These are phyloP conservation scores for Ampelocalamus luodianensis DNA, from an alignment of 176 grass and related monocot genomes.

Conservation along the genomic window DNA sequence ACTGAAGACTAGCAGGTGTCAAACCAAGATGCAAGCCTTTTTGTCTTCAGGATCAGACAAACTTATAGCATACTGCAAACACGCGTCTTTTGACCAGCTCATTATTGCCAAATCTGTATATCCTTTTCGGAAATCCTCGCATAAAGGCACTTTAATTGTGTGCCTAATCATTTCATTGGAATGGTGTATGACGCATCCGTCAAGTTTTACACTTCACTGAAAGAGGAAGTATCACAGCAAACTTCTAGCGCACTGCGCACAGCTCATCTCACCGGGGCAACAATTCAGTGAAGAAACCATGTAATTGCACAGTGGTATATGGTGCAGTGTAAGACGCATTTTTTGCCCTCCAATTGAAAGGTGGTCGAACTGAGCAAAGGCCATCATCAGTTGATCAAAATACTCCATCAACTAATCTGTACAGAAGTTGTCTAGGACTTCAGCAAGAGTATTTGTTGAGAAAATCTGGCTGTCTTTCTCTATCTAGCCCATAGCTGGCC, in stretches of 20 bases:
- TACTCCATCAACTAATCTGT: neutral
- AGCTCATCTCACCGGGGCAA: neutral
- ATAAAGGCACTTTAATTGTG: neutral
- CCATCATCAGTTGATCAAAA: neutral
- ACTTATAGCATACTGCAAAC: neutral
- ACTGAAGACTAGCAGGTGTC: neutral
- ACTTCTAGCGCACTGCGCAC: too few relatives aligned
- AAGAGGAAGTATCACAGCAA: neutral
- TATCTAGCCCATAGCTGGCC: neutral
- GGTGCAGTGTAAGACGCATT: neutral
- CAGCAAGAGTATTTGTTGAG: neutral
- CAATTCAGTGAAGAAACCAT: neutral
- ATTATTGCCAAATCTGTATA: neutral
- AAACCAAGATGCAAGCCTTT: neutral
- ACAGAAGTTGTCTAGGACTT: neutral
- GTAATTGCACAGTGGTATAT: neutral
- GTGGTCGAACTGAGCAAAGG: neutral
- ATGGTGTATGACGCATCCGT: neutral
- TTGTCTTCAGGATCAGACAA: constrained; percentile 6
- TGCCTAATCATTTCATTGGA: neutral
- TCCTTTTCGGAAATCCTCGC: neutral
- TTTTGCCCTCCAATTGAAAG: neutral
- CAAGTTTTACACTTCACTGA: neutral
- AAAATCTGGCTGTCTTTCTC: constrained; percentile 20
- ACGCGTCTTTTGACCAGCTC: neutral